These are phyloP conservation scores for Colletotrichum scovillei DNA, from an alignment of 2,329 filamentous ascomycete genomes.

Conservation along the genomic window DNA sequence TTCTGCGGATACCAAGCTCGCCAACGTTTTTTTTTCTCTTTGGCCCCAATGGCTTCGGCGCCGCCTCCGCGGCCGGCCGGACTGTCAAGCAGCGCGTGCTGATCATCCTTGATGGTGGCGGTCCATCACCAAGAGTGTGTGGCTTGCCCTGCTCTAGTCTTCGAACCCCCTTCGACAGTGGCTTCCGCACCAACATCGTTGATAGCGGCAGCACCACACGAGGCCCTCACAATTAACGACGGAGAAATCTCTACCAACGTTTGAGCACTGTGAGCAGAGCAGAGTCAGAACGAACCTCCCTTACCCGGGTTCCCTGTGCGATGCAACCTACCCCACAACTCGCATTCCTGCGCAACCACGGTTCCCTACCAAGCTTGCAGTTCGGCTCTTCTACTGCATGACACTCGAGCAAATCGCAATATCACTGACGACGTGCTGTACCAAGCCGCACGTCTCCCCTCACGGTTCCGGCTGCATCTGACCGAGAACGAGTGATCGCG, in stretches of 20 bases:
- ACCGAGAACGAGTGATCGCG: background rate
- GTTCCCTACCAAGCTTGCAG: conserved; percentile 4
- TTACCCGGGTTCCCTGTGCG: conserved; percentile 20
- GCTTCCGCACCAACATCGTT: background rate
- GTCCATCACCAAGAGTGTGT: conserved; percentile 5
- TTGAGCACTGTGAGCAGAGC: background rate
- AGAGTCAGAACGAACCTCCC: background rate
- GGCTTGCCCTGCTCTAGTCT: conserved; percentile 20
- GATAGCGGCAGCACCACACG: background rate
- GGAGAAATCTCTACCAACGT: background rate
- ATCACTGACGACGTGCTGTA: background rate
- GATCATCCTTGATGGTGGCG: conserved; percentile 13
- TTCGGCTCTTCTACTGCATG: background rate
- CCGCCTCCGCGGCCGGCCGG: conserved; percentile 17
- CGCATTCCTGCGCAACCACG: conserved; percentile 9
- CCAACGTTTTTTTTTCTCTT: background rate
- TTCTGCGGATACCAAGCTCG: background rate
- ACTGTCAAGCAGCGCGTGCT: conserved; percentile 1
- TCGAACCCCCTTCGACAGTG: background rate
- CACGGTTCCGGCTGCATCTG: background rate
- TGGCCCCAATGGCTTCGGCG: conserved; percentile 7
- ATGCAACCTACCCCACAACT: conserved; percentile 32
- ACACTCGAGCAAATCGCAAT: background rate
- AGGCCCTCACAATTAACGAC: background rate
- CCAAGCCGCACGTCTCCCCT: background rate